Evolutionary conservation across 2,329 filamentous ascomycete species (phyloP), one percentile per base, ranked within the genome.

Genomic region (Diplodia seriata): DNA sequence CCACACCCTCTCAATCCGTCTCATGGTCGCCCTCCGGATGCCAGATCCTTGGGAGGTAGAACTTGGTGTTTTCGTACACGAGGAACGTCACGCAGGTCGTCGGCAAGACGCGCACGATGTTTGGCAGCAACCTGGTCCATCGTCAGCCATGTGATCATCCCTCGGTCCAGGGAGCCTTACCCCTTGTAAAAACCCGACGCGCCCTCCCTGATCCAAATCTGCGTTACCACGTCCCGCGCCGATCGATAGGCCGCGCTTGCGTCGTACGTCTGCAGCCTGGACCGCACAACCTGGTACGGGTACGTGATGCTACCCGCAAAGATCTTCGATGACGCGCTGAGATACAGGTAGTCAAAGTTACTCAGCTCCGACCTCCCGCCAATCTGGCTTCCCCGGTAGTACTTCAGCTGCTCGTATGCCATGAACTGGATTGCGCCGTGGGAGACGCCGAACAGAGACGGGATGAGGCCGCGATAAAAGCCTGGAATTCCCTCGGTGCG

Each of bases 381-480:
- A 6, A 78, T 70, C 50, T 73, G 71, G 20, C 73, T 72, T 1
- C 84, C 81, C 69, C 90, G 82, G 72, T 90, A 88, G 64, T 84
- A 83, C 76, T 90, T 91, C 72, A 90, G 80, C 70, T 86, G 84
- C 77, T 99, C 95, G 79, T 99, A 99, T 23, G 95, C 92, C 80
- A 93, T 92, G 78, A 99, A 99, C 79, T 98, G 95, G 31, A 99
- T 90, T 2, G 94, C 94, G 50, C 94, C 94, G 78, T 99, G 95
- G 69, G 89, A 90, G 40, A 97, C 93, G 15, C 94, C 94, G 68
- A 97, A 85, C 40, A 97, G 83, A 50, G 92, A 91, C 23, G 96
- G 91, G 7, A 91, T 84, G 3, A 97, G 85, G 2, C 95, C 95
- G 29, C 93, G 90, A 79, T 97, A 98, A 76, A 97, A 95, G 0